phyloP scores from a whole-genome alignment of 768 basidiomycete species.

The Phaeotremella fagi region DNA sequence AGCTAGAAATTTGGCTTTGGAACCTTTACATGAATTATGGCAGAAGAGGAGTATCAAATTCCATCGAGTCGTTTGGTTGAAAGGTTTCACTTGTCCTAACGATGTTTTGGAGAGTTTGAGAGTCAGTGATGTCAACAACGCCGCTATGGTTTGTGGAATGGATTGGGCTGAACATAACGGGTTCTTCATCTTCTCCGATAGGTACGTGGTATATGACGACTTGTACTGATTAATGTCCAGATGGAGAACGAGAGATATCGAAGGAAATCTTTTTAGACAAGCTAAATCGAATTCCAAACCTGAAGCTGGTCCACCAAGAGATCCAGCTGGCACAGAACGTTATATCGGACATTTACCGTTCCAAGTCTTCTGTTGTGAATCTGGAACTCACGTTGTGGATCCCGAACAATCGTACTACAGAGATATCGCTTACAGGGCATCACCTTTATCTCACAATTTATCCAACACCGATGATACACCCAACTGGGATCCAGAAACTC shows the following conservation, averaged over 20 bases:
- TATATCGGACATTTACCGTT: slow-evolving; percentile 92
- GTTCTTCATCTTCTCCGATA: slow-evolving; percentile 95
- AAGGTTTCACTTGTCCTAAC: slow-evolving; percentile 97
- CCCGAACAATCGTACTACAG: slow-evolving; percentile 93
- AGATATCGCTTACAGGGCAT: slow-evolving; percentile 77
- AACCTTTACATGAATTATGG: slow-evolving; percentile 79
- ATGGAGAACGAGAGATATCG: slow-evolving; percentile 96
- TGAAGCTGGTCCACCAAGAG: slow-evolving; percentile 87
- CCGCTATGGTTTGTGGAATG: slow-evolving; percentile 99
- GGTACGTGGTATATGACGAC: slow-evolving; percentile 54
- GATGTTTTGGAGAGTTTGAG: slow-evolving; percentile 95
- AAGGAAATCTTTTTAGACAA: slow-evolving; percentile 95
- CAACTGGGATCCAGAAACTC: slow-evolving; percentile 69
- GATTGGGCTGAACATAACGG: slow-evolving; percentile 99
- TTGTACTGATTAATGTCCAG: slow-evolving; percentile 50
- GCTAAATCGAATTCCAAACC: slow-evolving; percentile 88
- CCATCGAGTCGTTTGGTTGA: slow-evolving; percentile 90
- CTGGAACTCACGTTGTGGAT: slow-evolving; percentile 94
- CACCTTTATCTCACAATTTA: slow-evolving; percentile 73
- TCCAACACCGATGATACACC: slow-evolving; percentile 55
- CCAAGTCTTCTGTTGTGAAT: slow-evolving; percentile 98
- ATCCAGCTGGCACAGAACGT: slow-evolving; percentile 69
- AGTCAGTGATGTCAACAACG: slow-evolving; percentile 81
- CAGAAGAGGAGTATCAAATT: slow-evolving; percentile 74
- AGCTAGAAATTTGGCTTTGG: slow-evolving; percentile 84